Evolutionary conservation across 2,329 filamentous ascomycete species (phyloP).

Genomic region (Alternaria rosae): DNA sequence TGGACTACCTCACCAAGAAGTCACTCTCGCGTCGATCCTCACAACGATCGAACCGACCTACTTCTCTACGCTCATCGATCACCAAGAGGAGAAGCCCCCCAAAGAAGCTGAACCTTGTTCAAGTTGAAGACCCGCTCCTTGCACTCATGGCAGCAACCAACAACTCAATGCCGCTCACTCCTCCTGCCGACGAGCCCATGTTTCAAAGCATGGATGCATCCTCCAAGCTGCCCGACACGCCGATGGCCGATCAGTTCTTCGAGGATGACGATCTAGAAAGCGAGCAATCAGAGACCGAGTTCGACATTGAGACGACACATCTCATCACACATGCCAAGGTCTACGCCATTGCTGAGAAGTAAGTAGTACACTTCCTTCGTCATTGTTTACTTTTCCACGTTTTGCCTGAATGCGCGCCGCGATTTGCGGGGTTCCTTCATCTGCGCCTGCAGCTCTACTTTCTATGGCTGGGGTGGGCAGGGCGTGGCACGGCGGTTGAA

Average conservation of each 20-base stretch:
- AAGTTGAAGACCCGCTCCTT: conserved; percentile 50
- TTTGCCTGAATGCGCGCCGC: conserved; percentile 24
- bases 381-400: conserved; percentile 15
- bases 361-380: conserved; percentile 33
- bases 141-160: conserved; percentile 41
- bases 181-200: conserved; percentile 33
- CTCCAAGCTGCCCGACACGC: conserved; percentile 40
- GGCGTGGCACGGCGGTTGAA: conserved; percentile 29
- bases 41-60: conserved; percentile 34
- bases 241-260: conserved; percentile 46
- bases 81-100: conserved; percentile 21
- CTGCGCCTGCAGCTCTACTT: conserved; percentile 7
- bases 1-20: conserved; percentile 50
- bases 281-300: conserved; percentile 41
- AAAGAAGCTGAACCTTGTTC: conserved; percentile 41
- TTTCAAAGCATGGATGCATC: conserved; percentile 32
- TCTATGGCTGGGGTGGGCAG: conserved; percentile 27
- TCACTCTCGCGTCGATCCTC: conserved; percentile 40
- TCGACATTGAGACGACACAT: conserved; percentile 51
- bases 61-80: conserved; percentile 29
- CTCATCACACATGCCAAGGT: conserved; percentile 57
- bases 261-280: conserved; percentile 41
- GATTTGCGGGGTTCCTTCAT: conserved; percentile 20
- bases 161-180: conserved; percentile 33
- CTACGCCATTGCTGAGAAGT: conserved; percentile 60